phyloP scores from a whole-genome alignment of 1,139 yeast genomes.

The Candida pseudocylindracea region DNA sequence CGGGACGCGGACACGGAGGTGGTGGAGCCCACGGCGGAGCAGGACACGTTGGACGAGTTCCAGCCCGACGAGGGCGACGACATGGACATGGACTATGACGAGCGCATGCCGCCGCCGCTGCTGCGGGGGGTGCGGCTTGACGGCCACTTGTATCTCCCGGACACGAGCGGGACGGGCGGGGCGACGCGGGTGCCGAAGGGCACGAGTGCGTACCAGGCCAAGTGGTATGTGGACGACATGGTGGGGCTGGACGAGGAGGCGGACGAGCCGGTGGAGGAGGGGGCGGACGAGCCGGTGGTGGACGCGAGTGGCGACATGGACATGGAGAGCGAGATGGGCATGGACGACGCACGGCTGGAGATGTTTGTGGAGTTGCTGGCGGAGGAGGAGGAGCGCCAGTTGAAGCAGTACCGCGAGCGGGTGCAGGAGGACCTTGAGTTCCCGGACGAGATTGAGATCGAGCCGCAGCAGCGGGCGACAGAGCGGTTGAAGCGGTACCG shows the following conservation, averaged over 20 bases:
- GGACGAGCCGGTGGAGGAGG: slow-evolving; percentile 21
- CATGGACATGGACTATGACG: slow-evolving; percentile 17
- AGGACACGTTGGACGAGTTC: slow-evolving; percentile 46
- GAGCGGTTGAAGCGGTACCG: slow-evolving; percentile 60
- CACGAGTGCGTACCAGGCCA: slow-evolving; percentile 82
- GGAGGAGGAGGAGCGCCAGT: slow-evolving; percentile 69
- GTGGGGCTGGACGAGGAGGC: slow-evolving; percentile 26
- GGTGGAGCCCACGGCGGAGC: slow-evolving; percentile 24
- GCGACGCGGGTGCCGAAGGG: slow-evolving; percentile 46
- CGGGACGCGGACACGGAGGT: slow-evolving; percentile 7
- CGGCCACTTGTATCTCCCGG: slow-evolving; percentile 39
- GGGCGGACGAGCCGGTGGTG: slow-evolving; percentile 5
- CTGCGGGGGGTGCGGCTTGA: slow-evolving; percentile 43
- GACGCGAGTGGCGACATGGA: slow-evolving; percentile 7
- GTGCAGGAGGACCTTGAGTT: slow-evolving; percentile 78
- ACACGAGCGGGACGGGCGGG: slow-evolving; percentile 7
- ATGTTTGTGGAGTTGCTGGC: slow-evolving; percentile 53
- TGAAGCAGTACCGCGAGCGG: slow-evolving; percentile 39
- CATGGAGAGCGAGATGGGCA: slow-evolving; percentile 10
- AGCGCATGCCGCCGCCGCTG: slow-evolving; percentile 2
- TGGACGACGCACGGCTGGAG: slow-evolving; percentile 16
- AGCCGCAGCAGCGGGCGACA: slow-evolving; percentile 53
- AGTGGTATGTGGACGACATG: slow-evolving; percentile 59
- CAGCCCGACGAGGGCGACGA: slow-evolving; percentile 29
- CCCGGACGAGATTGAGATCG: slow-evolving; percentile 85